Base-by-base conservation (phyloP, 495 filamentous ascomycete genomes). In the Hyphodiscus hymeniophilus region DNA sequence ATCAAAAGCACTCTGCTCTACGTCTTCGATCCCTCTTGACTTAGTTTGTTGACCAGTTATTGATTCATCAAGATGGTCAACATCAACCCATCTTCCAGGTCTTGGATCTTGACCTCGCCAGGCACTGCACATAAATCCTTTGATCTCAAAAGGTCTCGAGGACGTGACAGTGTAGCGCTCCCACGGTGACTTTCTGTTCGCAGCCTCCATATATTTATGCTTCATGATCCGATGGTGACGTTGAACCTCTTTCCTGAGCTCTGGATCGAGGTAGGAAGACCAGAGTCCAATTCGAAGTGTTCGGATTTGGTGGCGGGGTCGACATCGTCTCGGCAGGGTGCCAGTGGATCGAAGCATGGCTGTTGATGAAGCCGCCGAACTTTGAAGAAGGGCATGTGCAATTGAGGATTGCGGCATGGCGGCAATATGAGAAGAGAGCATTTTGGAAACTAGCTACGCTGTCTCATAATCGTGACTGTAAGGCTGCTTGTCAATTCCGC, bases 211-310 rank as follows among this genome's bases (percentile, higher is more conserved):
- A 48, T 71, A 71, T 41, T 67, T 71, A 47, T 69, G 63, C 13
- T 63, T 67, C 7, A 65, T 42, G 16, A 42, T 32, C 20, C 63
- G 63, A 30, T 68, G 60, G 2, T 67, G 66, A 15, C 63, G 67
- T 40, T 62, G 64, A 23, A 64, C 39, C 36, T 70, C 67, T 28
- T 59, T 62, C 21, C 63, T 51, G n/a, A 51, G 54, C 32, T 65
- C 63, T 11, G 60, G 50, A 48, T 71, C 62, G 7, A 67, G 42
- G 33, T 62, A 70, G 21, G 66, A 67, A 10, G 65, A 62, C 64
- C 70, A 71, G 10, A 60, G 34, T 32, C 64, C 66, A 44, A 75
- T 66, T 39, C 70, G 65, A 50, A 74, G 74, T 45, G 43, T 57
- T 15, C 75, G 69, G 8, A 46, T 57, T 42, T 75, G 73, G 26